Conservation (phyloP, 2,329 filamentous ascomycete species). For the Diaporthe australafricana region DNA sequence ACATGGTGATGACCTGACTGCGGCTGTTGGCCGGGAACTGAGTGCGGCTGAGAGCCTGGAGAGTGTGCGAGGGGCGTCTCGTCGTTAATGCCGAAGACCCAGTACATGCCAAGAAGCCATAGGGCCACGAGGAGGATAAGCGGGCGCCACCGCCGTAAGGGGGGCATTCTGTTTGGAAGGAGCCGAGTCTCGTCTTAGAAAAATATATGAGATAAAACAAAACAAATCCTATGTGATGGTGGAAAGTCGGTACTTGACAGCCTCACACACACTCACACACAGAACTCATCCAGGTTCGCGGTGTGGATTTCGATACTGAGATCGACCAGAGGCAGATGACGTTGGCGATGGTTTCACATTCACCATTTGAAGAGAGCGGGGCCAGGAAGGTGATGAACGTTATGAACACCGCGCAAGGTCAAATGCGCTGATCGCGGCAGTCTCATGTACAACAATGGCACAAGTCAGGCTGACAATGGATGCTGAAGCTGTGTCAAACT, state of each 20-base stretch:
- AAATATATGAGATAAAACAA: no score
- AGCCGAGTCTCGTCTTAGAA: not conserved
- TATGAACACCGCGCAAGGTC: not conserved
- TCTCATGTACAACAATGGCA: not conserved
- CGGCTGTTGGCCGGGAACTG: constrained; percentile 18
- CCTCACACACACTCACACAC: not conserved
- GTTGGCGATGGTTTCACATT: not conserved
- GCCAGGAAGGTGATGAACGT: not conserved
- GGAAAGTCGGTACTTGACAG: not conserved
- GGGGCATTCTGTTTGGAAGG: constrained; percentile 25
- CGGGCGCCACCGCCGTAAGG: constrained; percentile 36
- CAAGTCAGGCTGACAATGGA: not conserved
- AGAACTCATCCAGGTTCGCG: not conserved
- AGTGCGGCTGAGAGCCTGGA: constrained; percentile 35
- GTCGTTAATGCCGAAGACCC: constrained; percentile 27
- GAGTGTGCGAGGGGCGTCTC: constrained; percentile 33
- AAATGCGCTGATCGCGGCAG: not conserved
- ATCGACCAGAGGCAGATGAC: constrained; percentile 8
- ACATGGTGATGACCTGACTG: constrained; percentile 32
- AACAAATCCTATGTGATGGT: not conserved
- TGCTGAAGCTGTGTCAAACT: not conserved
- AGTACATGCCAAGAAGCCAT: constrained; percentile 36
- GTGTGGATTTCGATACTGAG: not conserved
- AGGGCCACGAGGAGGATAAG: constrained; percentile 32
- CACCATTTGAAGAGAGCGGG: constrained; percentile 20